Conservation (phyloP, 2,329 filamentous ascomycete genomes). For the Beauveria pseudobassiana region DNA sequence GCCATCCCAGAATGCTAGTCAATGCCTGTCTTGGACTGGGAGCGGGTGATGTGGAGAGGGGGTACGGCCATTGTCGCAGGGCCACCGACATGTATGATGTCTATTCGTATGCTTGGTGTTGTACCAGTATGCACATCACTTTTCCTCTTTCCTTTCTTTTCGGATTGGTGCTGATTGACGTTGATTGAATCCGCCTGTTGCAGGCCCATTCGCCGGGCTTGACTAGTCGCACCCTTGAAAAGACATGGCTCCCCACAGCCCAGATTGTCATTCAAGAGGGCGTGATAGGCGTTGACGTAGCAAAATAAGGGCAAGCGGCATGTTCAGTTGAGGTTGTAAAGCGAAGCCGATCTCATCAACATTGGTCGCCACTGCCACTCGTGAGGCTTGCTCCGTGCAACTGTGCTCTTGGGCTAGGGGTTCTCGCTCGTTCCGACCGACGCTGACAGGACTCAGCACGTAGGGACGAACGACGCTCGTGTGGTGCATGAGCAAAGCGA, state of each 20-base stretch:
- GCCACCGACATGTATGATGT: slow-evolving; percentile 1
- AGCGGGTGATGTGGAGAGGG: slow-evolving; percentile 2
- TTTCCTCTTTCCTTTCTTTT: neutral
- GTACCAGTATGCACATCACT: slow-evolving; percentile 1
- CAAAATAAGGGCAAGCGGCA: neutral
- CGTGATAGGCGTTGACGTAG: slow-evolving; percentile 1
- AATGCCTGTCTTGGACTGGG: neutral
- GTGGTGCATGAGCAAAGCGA: neutral
- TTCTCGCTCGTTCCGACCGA: neutral
- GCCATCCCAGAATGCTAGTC: neutral
- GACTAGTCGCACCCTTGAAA: neutral
- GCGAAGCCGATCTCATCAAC: slow-evolving; percentile 6
- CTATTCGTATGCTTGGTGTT: neutral
- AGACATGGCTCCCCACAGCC: neutral
- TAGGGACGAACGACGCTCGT: neutral
- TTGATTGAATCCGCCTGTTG: neutral
- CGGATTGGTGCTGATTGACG: neutral
- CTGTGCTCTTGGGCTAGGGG: neutral
- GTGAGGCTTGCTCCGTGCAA: neutral
- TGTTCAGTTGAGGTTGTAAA: neutral
- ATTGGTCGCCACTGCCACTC: neutral
- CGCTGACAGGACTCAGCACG: neutral
- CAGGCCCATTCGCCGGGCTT: neutral
- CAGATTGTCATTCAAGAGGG: neutral
- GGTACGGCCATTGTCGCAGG: neutral